Conservation (phyloP, 176 grass and related monocot genomes). For the Eragrostis curvula region DNA sequence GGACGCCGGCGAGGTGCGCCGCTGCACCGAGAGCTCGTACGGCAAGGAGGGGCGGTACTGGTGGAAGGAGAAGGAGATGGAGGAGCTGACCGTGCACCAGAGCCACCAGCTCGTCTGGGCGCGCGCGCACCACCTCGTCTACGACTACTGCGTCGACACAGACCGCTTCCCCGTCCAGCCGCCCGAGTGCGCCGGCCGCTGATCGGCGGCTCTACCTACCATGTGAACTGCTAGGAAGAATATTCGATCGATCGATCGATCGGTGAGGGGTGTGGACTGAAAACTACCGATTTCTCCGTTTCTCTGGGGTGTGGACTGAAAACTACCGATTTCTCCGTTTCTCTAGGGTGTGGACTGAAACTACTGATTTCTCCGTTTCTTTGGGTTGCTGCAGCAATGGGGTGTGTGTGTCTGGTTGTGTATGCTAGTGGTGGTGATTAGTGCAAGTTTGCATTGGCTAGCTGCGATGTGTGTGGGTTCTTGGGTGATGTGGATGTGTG, state of each 20-base stretch:
- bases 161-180: constrained; percentile 72
- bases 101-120: constrained; percentile 92
- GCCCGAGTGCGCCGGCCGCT: constrained; percentile 68
- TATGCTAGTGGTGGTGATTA: background rate
- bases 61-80: constrained; percentile 99
- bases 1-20: constrained; percentile 56
- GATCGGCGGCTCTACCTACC: background rate
- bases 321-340: constrained; percentile 43
- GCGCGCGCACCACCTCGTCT: constrained; percentile 89
- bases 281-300: constrained; percentile 50
- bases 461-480: background rate
- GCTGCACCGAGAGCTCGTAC: constrained; percentile 67
- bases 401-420: background rate
- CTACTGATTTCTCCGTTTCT: constrained; percentile 45
- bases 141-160: constrained; percentile 93
- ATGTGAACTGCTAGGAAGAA: background rate
- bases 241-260: background rate
- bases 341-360: constrained; percentile 24
- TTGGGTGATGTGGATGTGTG: background rate
- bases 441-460: background rate
- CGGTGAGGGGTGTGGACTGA: constrained; percentile 18
- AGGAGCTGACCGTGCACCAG: constrained; percentile 94
- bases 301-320: too few relatives aligned
- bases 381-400: background rate
- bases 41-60: constrained; percentile 91